phyloP scores from a whole-genome alignment of 176 grass and related monocot species.

The Juncus effusus region DNA sequence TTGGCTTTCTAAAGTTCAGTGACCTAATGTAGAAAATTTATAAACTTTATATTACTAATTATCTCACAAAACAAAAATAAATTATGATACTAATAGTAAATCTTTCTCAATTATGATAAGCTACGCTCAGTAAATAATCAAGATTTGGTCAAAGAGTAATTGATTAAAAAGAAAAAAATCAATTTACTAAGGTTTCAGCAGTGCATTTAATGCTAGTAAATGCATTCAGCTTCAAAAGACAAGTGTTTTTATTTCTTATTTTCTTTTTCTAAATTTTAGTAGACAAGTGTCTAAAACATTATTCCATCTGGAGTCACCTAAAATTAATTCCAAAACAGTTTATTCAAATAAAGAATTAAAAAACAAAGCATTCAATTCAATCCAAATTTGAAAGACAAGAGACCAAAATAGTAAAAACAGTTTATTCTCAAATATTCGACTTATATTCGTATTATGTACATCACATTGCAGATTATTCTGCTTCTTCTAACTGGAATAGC shows the following conservation, averaged over 20 bases:
- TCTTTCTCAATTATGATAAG: neutral
- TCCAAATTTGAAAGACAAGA: slow-evolving; percentile 14
- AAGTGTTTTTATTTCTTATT: too few species aligned
- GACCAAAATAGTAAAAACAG: slow-evolving; percentile 5
- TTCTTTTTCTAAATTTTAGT: neutral
- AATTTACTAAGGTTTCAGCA: neutral
- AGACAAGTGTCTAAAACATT: neutral
- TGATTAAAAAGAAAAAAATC: neutral
- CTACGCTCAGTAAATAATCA: neutral
- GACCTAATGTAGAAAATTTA: neutral
- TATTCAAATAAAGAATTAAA: slow-evolving; percentile 25
- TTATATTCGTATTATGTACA: slow-evolving; percentile 12
- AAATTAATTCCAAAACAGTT: slow-evolving; percentile 25
- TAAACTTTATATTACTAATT: neutral
- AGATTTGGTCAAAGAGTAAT: neutral
- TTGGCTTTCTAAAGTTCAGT: neutral
- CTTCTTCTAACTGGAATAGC: slow-evolving; percentile 34
- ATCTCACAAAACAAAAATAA: neutral
- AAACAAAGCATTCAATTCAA: slow-evolving; percentile 12
- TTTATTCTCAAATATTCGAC: neutral
- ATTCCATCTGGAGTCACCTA: neutral
- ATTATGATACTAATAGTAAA: neutral
- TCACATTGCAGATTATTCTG: slow-evolving; percentile 43
- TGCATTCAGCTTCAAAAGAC: neutral
- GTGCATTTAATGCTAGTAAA: slow-evolving; percentile 16